Percentiles rank a stretch among this genome's conserved stretches.
Evolutionary conservation across 2,329 filamentous ascomycete species (phyloP).

Genomic region (Epichloe bromicola): DNA sequence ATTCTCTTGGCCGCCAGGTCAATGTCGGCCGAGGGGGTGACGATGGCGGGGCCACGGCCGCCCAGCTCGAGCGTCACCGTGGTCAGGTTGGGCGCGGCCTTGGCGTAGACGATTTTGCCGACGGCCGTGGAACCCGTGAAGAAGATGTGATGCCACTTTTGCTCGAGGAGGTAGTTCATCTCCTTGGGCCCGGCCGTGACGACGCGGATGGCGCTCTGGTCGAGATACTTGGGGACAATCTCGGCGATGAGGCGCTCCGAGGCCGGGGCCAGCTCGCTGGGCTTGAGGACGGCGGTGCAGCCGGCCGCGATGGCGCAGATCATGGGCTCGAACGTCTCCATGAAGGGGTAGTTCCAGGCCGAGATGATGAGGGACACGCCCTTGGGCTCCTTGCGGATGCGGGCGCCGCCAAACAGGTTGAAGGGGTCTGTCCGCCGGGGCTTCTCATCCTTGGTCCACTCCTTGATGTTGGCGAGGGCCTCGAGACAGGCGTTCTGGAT

Average conservation of each 20-base stretch:
- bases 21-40: slow-evolving; percentile 26
- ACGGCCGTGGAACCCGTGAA: slow-evolving; percentile 29
- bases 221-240: slow-evolving; percentile 29
- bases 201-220: slow-evolving; percentile 22
- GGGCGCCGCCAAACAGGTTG: slow-evolving; percentile 17
- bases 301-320: slow-evolving; percentile 31
- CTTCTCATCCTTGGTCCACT: slow-evolving; percentile 25
- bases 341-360: slow-evolving; percentile 33
- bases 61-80: slow-evolving; percentile 31
- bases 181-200: slow-evolving; percentile 24
- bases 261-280: slow-evolving; percentile 24
- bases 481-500: slow-evolving; percentile 23
- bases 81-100: slow-evolving; percentile 32
- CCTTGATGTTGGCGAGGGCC: slow-evolving; percentile 24
- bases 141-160: slow-evolving; percentile 31
- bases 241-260: slow-evolving; percentile 25
- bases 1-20: slow-evolving; percentile 30
- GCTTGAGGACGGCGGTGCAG: slow-evolving; percentile 28
- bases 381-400: slow-evolving; percentile 28
- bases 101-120: slow-evolving; percentile 23
- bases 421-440: slow-evolving; percentile 15
- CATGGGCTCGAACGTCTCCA: slow-evolving; percentile 24
- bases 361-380: slow-evolving; percentile 32
- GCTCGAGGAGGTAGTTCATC: slow-evolving; percentile 22
- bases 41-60: slow-evolving; percentile 30